Conservation (phyloP, 257 asterid genomes). For the Solanum lycopersicoides region DNA sequence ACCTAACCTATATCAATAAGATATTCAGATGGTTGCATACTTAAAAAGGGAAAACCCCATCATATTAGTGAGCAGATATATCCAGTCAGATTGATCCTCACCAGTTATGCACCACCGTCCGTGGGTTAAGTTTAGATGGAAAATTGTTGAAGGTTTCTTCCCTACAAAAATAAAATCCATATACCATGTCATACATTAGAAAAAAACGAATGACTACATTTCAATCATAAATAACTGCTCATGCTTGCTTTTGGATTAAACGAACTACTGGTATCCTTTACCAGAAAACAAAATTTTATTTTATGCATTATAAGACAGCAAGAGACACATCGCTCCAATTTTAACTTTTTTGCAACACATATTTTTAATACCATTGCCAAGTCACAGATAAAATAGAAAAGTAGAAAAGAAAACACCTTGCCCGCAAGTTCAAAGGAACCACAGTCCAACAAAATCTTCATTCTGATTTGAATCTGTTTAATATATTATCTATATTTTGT, state of each 20-base stretch:
- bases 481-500: not conserved
- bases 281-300: not conserved
- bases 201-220: not conserved
- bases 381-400: not conserved
- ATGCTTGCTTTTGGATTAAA: not conserved
- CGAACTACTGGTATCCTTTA: not conserved
- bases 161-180: slow-evolving; percentile 33
- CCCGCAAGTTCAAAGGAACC: not conserved
- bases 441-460: not conserved
- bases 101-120: slow-evolving; percentile 87
- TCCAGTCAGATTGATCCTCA: slow-evolving; percentile 21
- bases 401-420: not conserved
- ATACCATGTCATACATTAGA: slow-evolving; percentile 4
- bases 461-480: not conserved
- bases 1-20: slow-evolving; percentile 44
- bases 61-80: not conserved
- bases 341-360: not conserved
- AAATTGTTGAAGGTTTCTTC: slow-evolving; percentile 85
- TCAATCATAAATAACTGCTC: not conserved
- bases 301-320: not conserved
- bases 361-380: not conserved
- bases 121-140: slow-evolving; percentile 55
- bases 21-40: slow-evolving; percentile 1
- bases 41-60: not conserved
- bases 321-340: not conserved